Conservation (phyloP, 345 rosid genomes). For the Arabidopsis suecica region DNA sequence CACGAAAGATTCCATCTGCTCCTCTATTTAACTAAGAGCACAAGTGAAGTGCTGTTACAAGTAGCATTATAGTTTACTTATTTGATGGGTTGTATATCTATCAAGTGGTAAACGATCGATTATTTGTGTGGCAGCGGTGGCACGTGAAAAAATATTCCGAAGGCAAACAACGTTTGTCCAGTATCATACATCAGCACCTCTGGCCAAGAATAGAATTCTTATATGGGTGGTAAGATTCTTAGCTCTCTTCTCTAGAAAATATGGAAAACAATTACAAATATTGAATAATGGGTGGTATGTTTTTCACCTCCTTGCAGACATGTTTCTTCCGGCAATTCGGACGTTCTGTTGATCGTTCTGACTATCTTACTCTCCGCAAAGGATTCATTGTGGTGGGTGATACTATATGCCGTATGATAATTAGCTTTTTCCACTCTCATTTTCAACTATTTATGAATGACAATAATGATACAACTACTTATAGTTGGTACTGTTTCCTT, state of each 20-base stretch:
- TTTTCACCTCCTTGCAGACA: constrained; percentile 53
- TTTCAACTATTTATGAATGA: constrained; percentile 10
- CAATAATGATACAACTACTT: not conserved
- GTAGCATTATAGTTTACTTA: constrained; percentile 20
- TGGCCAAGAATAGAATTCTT: constrained; percentile 61
- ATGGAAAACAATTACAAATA: not conserved
- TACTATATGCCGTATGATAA: constrained; percentile 30
- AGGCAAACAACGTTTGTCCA: constrained; percentile 86
- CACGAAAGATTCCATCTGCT: not conserved
- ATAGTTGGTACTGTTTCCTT: not conserved
- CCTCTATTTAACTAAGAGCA: not conserved
- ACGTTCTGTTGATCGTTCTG: constrained; percentile 79
- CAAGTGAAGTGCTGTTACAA: constrained; percentile 15
- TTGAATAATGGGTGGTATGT: no score
- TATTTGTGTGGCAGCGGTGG: constrained; percentile 54
- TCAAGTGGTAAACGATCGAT: not conserved
- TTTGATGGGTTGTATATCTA: constrained; percentile 9
- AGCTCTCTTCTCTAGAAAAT: not conserved
- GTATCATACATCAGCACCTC: constrained; percentile 65
- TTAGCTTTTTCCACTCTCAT: constrained; percentile 29
- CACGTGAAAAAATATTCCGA: constrained; percentile 55
- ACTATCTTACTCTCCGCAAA: constrained; percentile 85
- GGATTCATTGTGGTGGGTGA: constrained; percentile 78
- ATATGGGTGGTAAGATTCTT: constrained; percentile 74
- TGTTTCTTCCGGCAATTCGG: constrained; percentile 95